A percentile compares a stretch with the other conserved stretches of the same genome.
Evolutionary conservation across 805 yeast species (phyloP).

Genomic region (Tetrapisispora fleetii): DNA sequence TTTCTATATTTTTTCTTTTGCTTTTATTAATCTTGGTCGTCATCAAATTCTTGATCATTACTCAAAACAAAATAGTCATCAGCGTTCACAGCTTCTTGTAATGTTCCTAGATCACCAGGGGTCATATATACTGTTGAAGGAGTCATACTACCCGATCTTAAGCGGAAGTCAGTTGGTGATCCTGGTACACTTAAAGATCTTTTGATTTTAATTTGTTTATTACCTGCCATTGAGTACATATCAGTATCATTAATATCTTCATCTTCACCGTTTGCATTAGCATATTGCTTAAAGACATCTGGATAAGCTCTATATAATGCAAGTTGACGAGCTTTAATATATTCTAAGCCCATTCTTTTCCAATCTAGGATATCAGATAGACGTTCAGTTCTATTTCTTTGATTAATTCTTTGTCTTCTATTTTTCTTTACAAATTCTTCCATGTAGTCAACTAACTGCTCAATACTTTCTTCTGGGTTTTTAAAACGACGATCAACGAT

Average conservation of each 20-base stretch:
- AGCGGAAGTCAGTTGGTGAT: constrained; percentile 59
- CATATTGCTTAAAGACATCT: constrained; percentile 47
- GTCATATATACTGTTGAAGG: constrained; percentile 63
- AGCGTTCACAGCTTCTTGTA: constrained; percentile 77
- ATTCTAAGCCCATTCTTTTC: constrained; percentile 97
- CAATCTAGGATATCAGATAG: constrained; percentile 88
- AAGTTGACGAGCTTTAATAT: constrained; percentile 86
- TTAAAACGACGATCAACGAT: constrained; percentile 91
- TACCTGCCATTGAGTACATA: constrained; percentile 27
- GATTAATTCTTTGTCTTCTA: constrained; percentile 94
- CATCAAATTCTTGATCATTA: constrained; percentile 25
- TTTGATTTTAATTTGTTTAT: constrained; percentile 57
- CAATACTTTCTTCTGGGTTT: constrained; percentile 85
- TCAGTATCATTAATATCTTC: constrained; percentile 22
- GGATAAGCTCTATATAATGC: constrained; percentile 93
- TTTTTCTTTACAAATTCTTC: constrained; percentile 79
- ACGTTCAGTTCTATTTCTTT: constrained; percentile 93
- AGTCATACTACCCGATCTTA: constrained; percentile 12
- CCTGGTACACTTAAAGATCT: constrained; percentile 97
- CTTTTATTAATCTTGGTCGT: constrained; percentile 32
- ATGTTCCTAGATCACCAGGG: constrained; percentile 95
- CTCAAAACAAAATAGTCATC: constrained; percentile 61
- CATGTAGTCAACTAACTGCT: constrained; percentile 84
- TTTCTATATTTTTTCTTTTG: background rate
- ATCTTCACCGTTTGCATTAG: constrained; percentile 18